phyloP scores from a whole-genome alignment of 805 yeast species.

The Saturnispora ahearnii region DNA sequence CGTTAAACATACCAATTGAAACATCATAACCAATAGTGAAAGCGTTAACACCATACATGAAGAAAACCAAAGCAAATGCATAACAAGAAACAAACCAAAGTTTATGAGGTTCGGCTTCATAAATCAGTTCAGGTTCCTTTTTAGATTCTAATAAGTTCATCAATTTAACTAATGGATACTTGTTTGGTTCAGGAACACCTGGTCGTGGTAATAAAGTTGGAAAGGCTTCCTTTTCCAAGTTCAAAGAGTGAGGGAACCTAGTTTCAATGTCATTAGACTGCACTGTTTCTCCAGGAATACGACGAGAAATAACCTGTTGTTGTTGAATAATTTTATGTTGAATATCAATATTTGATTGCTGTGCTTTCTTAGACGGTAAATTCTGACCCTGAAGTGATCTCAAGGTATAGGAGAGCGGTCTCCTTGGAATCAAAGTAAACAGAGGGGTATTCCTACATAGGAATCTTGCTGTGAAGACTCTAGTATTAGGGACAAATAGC shows the following conservation, averaged over 20 bases:
- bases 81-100: conserved; percentile 63
- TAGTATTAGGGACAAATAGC: background rate
- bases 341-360: background rate
- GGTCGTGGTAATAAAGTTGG: conserved; percentile 68
- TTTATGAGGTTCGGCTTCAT: conserved; percentile 78
- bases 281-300: conserved; percentile 49
- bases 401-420: background rate
- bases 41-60: conserved; percentile 54
- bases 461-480: background rate
- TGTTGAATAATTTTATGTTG: conserved; percentile 21
- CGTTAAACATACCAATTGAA: conserved; percentile 21
- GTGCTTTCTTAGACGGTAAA: background rate
- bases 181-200: conserved; percentile 66
- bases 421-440: background rate
- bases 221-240: conserved; percentile 51
- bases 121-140: conserved; percentile 60
- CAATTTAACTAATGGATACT: conserved; percentile 52
- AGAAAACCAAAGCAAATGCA: conserved; percentile 57
- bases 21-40: conserved; percentile 25
- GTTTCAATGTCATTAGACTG: conserved; percentile 42
- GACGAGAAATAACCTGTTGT: conserved; percentile 28
- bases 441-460: background rate
- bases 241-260: conserved; percentile 53
- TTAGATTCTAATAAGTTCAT: conserved; percentile 43
- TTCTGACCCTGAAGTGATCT: background rate